Conservation (phyloP, 1,284 basidiomycete species). For the Cutaneotrichosporon sp. region DNA sequence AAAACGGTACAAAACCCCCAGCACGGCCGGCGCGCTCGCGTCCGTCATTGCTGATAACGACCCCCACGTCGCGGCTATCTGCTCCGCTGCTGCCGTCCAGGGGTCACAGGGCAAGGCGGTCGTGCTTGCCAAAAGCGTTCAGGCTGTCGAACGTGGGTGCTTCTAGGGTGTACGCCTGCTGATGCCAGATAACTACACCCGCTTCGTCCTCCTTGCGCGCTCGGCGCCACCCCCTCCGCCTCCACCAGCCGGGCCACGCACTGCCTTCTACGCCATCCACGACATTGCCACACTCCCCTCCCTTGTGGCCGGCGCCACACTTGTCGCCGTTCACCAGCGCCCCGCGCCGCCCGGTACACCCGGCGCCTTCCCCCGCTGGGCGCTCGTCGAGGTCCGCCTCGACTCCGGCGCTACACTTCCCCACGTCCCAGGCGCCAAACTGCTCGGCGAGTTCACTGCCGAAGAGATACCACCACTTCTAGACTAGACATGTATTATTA, state of each 20-base stretch:
- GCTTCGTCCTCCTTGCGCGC: constrained; percentile 40
- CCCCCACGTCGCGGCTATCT: constrained; percentile 39
- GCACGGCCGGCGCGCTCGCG: constrained; percentile 41
- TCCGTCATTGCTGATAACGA: constrained; percentile 21
- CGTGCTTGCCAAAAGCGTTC: constrained; percentile 37
- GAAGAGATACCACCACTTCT: too few relatives aligned
- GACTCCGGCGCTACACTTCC: background rate
- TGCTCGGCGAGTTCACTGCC: too few relatives aligned
- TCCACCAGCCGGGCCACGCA: background rate
- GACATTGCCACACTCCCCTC: background rate
- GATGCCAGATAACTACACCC: constrained; percentile 44
- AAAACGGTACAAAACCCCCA: constrained; percentile 24
- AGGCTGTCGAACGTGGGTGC: constrained; percentile 39
- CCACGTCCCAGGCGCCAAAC: too few relatives aligned
- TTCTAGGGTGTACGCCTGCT: background rate
- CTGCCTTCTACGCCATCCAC: constrained; percentile 3
- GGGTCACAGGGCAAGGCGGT: constrained; percentile 27
- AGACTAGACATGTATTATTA: background rate
- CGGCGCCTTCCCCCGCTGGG: constrained; percentile 6
- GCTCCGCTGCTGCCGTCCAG: constrained; percentile 33
- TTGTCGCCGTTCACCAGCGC: constrained; percentile 5
- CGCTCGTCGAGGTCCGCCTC: constrained; percentile 7
- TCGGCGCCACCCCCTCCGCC: background rate
- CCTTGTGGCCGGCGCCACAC: background rate
- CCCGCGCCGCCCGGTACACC: constrained; percentile 5